Conservation (phyloP, 1,284 basidiomycete genomes). For the Schizopora paradoxa region DNA sequence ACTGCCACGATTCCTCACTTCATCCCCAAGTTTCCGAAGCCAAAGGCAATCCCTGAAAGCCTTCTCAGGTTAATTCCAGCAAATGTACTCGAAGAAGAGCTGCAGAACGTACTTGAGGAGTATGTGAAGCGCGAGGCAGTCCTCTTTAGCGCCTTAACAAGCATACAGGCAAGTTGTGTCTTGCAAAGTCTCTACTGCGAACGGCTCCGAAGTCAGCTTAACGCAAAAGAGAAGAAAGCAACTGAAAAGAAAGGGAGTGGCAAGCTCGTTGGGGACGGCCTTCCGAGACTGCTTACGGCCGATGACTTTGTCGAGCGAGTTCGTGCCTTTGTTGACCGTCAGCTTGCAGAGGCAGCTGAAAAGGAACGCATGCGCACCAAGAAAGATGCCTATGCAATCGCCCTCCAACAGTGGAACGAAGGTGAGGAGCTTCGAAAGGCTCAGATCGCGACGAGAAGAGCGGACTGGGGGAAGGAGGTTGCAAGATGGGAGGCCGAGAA, state of each 20-base stretch:
- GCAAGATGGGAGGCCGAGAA: background rate
- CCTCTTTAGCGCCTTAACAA: background rate
- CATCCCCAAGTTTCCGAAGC: background rate
- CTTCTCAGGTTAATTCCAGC: background rate
- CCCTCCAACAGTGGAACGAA: too few relatives aligned
- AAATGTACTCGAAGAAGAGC: conserved; percentile 1
- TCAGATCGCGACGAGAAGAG: background rate
- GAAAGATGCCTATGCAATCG: too few relatives aligned
- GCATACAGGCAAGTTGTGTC: conserved; percentile 1
- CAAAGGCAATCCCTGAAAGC: background rate
- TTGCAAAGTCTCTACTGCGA: conserved; percentile 7
- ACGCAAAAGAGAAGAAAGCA: background rate
- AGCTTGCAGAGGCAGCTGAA: background rate
- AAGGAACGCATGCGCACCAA: too few relatives aligned
- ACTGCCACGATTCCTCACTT: background rate
- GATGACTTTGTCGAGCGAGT: conserved; percentile 1
- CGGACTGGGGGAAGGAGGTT: background rate
- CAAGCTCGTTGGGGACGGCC: conserved; percentile 3
- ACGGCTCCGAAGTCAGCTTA: background rate
- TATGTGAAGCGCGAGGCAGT: background rate
- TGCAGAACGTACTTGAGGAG: background rate
- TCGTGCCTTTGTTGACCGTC: background rate
- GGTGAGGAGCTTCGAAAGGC: background rate
- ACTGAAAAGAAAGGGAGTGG: conserved; percentile 1
- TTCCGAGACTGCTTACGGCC: conserved; percentile 2